Evolutionary conservation across 768 basidiomycete species (phyloP).

Genomic region (Tremella yokohamensis): DNA sequence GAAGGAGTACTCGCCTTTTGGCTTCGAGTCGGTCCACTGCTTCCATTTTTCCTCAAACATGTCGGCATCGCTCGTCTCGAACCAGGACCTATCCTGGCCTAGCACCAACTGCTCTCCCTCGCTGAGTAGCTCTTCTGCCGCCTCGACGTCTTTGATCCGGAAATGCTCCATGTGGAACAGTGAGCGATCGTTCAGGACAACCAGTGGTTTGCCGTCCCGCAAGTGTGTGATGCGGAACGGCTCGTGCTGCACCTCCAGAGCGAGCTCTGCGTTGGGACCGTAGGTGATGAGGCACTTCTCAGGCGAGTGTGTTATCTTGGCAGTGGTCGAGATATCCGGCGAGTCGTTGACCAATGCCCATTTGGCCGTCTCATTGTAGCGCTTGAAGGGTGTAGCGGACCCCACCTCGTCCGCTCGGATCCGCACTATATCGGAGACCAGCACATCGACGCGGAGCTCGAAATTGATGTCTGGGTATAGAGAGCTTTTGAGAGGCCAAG

Average conservation of each 20-base stretch:
- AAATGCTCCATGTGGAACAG: constrained; percentile 98
- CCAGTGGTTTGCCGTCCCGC: constrained; percentile 71
- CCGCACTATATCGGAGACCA: constrained; percentile 74
- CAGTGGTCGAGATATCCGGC: constrained; percentile 56
- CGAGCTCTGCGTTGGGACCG: constrained; percentile 63
- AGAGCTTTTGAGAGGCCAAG: constrained; percentile 70
- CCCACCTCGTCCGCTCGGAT: constrained; percentile 85
- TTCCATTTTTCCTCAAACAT: constrained; percentile 86
- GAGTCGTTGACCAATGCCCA: constrained; percentile 78
- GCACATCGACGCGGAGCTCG: constrained; percentile 73
- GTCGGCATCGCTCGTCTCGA: constrained; percentile 80
- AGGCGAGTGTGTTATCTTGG: constrained; percentile 14
- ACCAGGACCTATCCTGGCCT: constrained; percentile 59
- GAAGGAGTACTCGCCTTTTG: constrained; percentile 67
- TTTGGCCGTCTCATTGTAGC: constrained; percentile 84
- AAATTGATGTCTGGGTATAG: constrained; percentile 83
- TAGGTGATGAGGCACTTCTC: constrained; percentile 59
- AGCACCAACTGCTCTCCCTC: constrained; percentile 56
- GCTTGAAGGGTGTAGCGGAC: constrained; percentile 62
- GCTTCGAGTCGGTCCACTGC: constrained; percentile 87
- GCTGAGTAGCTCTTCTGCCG: constrained; percentile 51
- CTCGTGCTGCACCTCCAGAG: constrained; percentile 61
- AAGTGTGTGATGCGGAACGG: constrained; percentile 73
- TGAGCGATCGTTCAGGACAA: constrained; percentile 83
- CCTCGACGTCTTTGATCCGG: constrained; percentile 55